Percentiles rank a stretch among this genome's conserved stretches.
These are phyloP conservation scores for Tolypocladium inflatum DNA, from an alignment of 2,329 filamentous ascomycete genomes.

Conservation along the genomic window DNA sequence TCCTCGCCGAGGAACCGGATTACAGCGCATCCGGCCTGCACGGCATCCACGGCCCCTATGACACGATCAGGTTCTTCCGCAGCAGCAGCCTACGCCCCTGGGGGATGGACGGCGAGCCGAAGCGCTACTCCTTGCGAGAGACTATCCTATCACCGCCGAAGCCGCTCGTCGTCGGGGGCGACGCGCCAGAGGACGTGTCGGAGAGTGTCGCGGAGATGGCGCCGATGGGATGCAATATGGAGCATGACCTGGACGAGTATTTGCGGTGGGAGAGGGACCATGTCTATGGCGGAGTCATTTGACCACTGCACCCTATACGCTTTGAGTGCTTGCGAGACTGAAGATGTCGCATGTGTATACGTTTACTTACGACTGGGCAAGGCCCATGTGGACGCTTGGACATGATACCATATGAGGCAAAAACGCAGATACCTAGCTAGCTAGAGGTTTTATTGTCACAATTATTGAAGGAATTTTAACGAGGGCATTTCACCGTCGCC, in stretches of 20 bases:
- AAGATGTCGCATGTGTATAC: background rate
- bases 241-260: conserved; percentile 50
- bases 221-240: conserved; percentile 52
- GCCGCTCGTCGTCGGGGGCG: conserved; percentile 31
- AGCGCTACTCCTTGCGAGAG: background rate
- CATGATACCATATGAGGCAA: background rate
- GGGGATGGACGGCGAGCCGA: background rate
- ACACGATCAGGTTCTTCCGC: conserved; percentile 23
- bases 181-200: conserved; percentile 11
- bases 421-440: background rate
- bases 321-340: background rate
- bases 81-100: conserved; percentile 3
- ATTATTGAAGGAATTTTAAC: background rate
- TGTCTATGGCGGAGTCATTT: conserved; percentile 25
- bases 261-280: conserved; percentile 47
- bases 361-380: background rate
- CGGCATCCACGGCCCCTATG: conserved; percentile 5
- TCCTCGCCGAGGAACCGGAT: conserved; percentile 22
- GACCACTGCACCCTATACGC: background rate
- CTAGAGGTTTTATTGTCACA: background rate
- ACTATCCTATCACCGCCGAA: conserved; percentile 22
- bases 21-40: conserved; percentile 13
- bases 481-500: too few species aligned
- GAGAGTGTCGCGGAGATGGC: conserved; percentile 26
- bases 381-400: background rate